These are phyloP conservation scores for Sporothrix globosa DNA, from an alignment of 2,329 filamentous ascomycete genomes.

Conservation along the genomic window DNA sequence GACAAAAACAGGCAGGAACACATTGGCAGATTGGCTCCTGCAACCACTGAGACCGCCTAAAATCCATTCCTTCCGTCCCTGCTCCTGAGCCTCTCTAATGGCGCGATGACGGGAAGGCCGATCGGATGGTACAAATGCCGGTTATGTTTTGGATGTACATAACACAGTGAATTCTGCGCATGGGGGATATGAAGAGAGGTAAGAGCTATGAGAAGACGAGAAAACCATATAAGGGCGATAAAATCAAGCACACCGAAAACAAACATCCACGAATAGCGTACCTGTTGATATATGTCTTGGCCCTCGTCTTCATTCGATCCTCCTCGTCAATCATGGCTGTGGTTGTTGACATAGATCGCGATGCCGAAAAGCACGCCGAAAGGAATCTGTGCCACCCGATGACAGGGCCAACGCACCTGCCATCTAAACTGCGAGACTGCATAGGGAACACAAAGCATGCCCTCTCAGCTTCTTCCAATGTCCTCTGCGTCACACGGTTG, in stretches of 20 bases:
- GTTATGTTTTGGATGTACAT: neutral
- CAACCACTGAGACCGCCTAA: neutral
- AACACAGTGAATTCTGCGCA: neutral
- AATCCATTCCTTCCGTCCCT: neutral
- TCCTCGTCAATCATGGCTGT: no score
- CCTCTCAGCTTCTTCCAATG: no score
- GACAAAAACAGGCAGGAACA: constrained; percentile 9
- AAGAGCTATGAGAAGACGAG: neutral
- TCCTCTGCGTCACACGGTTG: neutral
- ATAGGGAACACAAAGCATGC: no score
- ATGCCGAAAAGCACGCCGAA: no score
- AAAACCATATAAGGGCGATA: neutral
- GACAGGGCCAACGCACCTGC: no score
- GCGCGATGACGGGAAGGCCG: constrained; percentile 16
- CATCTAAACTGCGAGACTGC: no score
- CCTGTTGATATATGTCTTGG: no score
- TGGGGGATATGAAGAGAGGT: neutral
- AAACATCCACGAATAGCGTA: neutral
- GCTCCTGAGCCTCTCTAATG: neutral
- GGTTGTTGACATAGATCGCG: no score
- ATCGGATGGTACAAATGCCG: constrained; percentile 2
- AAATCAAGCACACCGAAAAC: neutral
- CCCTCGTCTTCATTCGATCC: no score
- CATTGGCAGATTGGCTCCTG: neutral
- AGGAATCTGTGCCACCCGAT: no score